Percentiles rank a stretch among this genome's conserved stretches.
These are phyloP conservation scores for Peterozyma toletana DNA, from an alignment of 805 yeast species.

Conservation along the genomic window DNA sequence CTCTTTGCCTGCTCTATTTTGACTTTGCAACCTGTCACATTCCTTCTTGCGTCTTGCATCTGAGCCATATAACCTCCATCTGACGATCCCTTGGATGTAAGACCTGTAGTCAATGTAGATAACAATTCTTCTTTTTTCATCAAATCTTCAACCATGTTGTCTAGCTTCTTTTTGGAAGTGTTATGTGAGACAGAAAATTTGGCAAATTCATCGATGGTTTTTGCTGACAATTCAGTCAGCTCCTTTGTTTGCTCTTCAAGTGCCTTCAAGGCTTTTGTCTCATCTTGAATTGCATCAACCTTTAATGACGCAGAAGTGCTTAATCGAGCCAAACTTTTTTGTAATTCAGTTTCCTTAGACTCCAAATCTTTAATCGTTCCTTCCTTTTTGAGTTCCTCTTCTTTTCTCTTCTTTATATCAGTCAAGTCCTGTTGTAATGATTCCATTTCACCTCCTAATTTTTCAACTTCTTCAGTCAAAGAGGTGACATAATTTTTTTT, in stretches of 20 bases:
- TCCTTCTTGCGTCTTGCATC: constrained; percentile 53
- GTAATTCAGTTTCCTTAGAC: constrained; percentile 40
- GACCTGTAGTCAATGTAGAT: constrained; percentile 80
- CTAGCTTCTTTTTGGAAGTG: constrained; percentile 34
- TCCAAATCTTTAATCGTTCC: constrained; percentile 57
- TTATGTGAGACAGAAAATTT: constrained; percentile 38
- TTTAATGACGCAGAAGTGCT: constrained; percentile 57
- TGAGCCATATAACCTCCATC: constrained; percentile 77
- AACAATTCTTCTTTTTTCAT: constrained; percentile 68
- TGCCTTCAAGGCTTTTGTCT: constrained; percentile 26
- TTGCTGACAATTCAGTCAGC: constrained; percentile 24
- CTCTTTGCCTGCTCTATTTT: constrained; percentile 51
- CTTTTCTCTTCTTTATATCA: constrained; percentile 43
- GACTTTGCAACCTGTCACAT: constrained; percentile 45
- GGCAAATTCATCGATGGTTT: constrained; percentile 29
- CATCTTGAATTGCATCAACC: constrained; percentile 51
- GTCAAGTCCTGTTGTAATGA: constrained; percentile 56
- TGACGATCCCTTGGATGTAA: constrained; percentile 73
- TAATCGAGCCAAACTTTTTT: constrained; percentile 62
- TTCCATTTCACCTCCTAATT: constrained; percentile 45
- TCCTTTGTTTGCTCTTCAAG: constrained; percentile 26
- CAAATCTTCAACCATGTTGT: constrained; percentile 36
- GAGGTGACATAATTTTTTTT: constrained; percentile 32
- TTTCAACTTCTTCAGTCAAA: constrained; percentile 35
- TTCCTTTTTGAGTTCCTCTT: constrained; percentile 52